These are phyloP conservation scores for Tuber borchii DNA, from an alignment of 495 filamentous ascomycete genomes.

Conservation along the genomic window DNA sequence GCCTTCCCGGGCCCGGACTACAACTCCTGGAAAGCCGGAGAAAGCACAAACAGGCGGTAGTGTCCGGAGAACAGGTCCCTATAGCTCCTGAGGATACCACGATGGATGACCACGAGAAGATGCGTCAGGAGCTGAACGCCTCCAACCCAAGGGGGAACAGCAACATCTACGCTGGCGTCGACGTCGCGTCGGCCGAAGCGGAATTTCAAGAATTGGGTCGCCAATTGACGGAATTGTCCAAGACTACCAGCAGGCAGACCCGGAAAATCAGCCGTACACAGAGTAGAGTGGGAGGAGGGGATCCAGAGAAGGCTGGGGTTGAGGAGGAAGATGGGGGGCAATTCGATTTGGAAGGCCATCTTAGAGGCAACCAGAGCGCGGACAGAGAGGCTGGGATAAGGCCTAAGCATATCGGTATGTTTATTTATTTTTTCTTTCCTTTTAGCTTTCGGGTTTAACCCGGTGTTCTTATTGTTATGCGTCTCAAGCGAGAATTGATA, in stretches of 20 bases:
- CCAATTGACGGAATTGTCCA: constrained; percentile 63
- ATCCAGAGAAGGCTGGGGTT: constrained; percentile 23
- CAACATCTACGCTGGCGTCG: constrained; percentile 49
- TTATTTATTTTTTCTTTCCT: not conserved
- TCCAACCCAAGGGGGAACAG: constrained; percentile 36
- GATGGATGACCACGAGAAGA: constrained; percentile 45
- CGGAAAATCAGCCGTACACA: constrained; percentile 45
- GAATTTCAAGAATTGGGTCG: constrained; percentile 70
- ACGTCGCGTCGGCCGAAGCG: constrained; percentile 65
- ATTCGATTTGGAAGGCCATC: constrained; percentile 64
- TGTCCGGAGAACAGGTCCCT: not conserved
- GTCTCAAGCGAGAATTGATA: not conserved
- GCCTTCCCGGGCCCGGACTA: not conserved
- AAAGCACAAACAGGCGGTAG: not conserved
- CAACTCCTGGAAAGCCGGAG: not conserved
- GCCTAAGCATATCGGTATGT: constrained; percentile 62
- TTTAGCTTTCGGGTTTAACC: not conserved
- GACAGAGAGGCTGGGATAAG: constrained; percentile 70
- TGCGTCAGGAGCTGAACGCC: constrained; percentile 43
- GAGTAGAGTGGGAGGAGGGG: constrained; percentile 43
- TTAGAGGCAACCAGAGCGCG: constrained; percentile 62
- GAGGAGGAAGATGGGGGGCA: constrained; percentile 45
- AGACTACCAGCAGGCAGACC: constrained; percentile 47
- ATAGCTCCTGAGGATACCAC: constrained; percentile 44
- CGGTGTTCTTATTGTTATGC: not conserved